phyloP scores from a whole-genome alignment of 352 stramenopile genomes.

The Globisporangium radiosum region DNA sequence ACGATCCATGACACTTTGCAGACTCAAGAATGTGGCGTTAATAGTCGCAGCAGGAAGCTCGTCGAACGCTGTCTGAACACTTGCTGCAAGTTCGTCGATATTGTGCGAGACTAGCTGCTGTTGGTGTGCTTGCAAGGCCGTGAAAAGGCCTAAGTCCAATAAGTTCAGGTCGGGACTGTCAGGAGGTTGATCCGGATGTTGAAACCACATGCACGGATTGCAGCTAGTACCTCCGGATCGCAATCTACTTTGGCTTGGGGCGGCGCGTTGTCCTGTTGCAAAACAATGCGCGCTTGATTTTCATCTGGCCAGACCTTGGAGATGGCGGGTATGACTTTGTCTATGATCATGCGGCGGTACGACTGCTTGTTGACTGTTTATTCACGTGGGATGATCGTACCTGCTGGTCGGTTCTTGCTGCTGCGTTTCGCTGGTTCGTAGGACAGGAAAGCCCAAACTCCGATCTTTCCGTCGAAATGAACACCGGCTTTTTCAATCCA shows the following conservation, averaged over 20 bases:
- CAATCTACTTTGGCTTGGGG: background rate
- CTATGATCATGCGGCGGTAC: background rate
- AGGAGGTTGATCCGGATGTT: background rate
- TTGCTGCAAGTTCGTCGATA: background rate
- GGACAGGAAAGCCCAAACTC: background rate
- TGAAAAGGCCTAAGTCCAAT: background rate
- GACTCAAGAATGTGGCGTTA: background rate
- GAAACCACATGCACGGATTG: background rate
- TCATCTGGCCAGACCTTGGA: background rate
- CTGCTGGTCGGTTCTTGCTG: background rate
- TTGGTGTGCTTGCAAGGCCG: background rate
- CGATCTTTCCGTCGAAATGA: background rate
- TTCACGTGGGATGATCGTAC: background rate
- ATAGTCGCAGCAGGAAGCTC: background rate
- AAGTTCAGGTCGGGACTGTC: background rate
- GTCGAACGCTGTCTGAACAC: background rate
- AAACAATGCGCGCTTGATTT: background rate
- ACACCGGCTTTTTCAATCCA: background rate
- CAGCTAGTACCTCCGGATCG: background rate
- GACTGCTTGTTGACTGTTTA: background rate
- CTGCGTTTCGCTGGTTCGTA: background rate
- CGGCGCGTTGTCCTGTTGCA: background rate
- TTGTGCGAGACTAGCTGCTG: background rate
- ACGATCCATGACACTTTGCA: background rate
- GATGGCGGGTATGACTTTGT: background rate